Evolutionary conservation across 148 eudicot genomes (phyloP), one percentile per base, ranked within the genome.

Genomic region (Rhododendron henanense): DNA sequence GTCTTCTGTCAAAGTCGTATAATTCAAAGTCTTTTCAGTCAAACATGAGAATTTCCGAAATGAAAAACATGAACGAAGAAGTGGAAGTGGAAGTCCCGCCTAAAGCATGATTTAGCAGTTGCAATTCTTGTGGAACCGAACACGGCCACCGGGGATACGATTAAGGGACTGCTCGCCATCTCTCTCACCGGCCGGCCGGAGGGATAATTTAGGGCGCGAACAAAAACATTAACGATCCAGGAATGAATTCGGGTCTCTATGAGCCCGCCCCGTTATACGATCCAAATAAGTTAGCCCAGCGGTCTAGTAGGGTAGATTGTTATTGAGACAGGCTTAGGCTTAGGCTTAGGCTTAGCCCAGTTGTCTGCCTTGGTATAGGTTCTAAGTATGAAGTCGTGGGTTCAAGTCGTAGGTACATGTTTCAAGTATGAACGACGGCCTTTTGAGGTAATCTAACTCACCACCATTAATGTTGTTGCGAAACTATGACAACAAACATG

Each of bases 91-190:
- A 76, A 84, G 28, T 39, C 19, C 79, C 71, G 45, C 89, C 86
- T 84, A 23, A 53, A 55, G 84, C 75, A 13, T 55, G 44, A 61
- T 79, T 79, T 45, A 51, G 86, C 51, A 51, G 84, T 73, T 79
- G 41, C 1, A 45, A 79, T 18, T 11, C 55, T 31, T 48, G 48
- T 33, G 35, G 83, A 14, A 45, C 78, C 77, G 51, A 85, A 44
- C 5, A 21, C 45, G 28, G 50, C 50, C 50, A 47, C 10, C 10
- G 85, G 21, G 35, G 71, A 39, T 14, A 39, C 7, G 19, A 21
- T 53, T 13, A 76, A 37, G 13, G 59, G 73, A 6, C n/a, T n/a
- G 44, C 73, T 84, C 53, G 81, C 86, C 86, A 84, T 76, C 44
- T 33, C 39, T 83, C 55, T 10, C 3, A 4, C 59, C 57, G 8